phyloP scores from a whole-genome alignment of 805 yeast genomes.

The Spathaspora hagerdaliae region DNA sequence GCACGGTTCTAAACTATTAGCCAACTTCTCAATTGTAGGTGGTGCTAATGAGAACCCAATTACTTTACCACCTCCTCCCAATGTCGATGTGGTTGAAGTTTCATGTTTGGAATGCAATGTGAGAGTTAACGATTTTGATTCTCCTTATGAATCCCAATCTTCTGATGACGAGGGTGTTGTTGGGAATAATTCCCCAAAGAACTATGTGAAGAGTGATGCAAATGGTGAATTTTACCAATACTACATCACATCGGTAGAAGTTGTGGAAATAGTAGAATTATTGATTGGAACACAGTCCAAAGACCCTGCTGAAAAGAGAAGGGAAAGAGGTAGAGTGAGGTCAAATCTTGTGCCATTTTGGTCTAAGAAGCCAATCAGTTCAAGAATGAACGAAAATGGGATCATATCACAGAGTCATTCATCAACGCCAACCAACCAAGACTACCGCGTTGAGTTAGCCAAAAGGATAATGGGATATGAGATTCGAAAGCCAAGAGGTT shows the following conservation, averaged over 20 bases:
- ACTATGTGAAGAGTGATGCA: constrained; percentile 13
- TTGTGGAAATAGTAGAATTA: constrained; percentile 59
- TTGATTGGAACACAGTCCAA: constrained; percentile 47
- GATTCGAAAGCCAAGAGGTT: constrained; percentile 60
- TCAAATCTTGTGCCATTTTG: constrained; percentile 66
- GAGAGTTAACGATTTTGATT: constrained; percentile 18
- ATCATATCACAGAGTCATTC: neutral
- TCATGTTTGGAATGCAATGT: constrained; percentile 50
- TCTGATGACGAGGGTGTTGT: constrained; percentile 22
- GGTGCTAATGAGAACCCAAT: constrained; percentile 46
- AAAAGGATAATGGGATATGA: constrained; percentile 64
- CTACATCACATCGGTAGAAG: constrained; percentile 66
- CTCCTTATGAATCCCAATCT: constrained; percentile 20
- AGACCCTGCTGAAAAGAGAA: constrained; percentile 50
- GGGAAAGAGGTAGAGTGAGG: constrained; percentile 64
- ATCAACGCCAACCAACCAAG: constrained; percentile 19
- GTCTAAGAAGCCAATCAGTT: constrained; percentile 56
- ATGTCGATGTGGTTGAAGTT: constrained; percentile 53
- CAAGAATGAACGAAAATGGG: constrained; percentile 30
- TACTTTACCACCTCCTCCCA: constrained; percentile 34
- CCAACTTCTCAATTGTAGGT: constrained; percentile 49
- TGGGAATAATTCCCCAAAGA: constrained; percentile 10
- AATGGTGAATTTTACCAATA: constrained; percentile 28
- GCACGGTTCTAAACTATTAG: constrained; percentile 42
- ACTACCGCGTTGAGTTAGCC: constrained; percentile 51